phyloP scores from a whole-genome alignment of 805 yeast species.

The Myxozyma monticola region DNA sequence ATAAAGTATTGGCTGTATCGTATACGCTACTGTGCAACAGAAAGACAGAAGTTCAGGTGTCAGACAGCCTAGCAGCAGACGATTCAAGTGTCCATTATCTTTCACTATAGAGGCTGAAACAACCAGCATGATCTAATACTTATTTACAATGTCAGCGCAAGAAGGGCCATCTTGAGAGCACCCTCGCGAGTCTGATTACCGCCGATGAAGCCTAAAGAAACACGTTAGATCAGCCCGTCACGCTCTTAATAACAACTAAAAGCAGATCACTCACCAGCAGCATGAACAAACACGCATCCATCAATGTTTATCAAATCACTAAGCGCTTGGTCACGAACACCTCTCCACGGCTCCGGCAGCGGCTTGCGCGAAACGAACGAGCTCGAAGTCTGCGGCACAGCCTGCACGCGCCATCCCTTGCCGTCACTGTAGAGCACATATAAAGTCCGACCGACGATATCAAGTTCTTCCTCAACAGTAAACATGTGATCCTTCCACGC shows the following conservation, averaged over 20 bases:
- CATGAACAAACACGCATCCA: slow-evolving; percentile 90
- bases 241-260: background rate
- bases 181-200: slow-evolving; percentile 82
- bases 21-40: too few species aligned
- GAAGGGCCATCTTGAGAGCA: slow-evolving; percentile 69
- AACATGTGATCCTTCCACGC: slow-evolving; percentile 96
- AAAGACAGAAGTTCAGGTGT: too few species aligned
- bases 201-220: slow-evolving; percentile 76
- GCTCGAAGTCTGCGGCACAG: slow-evolving; percentile 77
- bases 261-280: slow-evolving; percentile 40
- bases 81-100: too few species aligned
- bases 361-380: slow-evolving; percentile 85
- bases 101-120: too few species aligned
- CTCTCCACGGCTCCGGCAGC: slow-evolving; percentile 90
- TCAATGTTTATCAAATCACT: slow-evolving; percentile 73
- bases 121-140: too few species aligned
- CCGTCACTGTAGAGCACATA: slow-evolving; percentile 81
- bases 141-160: slow-evolving; percentile 37
- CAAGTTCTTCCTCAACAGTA: slow-evolving; percentile 58
- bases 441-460: slow-evolving; percentile 46
- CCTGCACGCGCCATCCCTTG: slow-evolving; percentile 77
- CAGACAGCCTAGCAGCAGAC: too few species aligned
- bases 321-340: slow-evolving; percentile 85
- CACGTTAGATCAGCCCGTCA: background rate
- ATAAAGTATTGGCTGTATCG: too few species aligned